Conservation (phyloP, 2,329 filamentous ascomycete genomes). For the Aaosphaeria pasadenensis region DNA sequence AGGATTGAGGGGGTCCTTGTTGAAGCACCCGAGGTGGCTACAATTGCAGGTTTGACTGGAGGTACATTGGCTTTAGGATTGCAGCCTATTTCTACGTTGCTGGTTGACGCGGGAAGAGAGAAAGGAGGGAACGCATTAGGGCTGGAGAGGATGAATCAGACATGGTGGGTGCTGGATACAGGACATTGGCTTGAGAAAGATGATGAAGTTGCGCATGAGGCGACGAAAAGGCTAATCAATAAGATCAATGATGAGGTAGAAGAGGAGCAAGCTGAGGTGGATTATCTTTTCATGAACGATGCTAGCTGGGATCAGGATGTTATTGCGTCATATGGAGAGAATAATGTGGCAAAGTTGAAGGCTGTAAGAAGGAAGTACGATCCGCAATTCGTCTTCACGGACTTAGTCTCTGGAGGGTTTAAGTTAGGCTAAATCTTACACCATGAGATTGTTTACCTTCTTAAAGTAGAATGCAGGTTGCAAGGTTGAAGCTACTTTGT, state of each 20-base stretch:
- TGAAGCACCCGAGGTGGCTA: neutral
- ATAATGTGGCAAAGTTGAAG: constrained; percentile 5
- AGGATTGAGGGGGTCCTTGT: neutral
- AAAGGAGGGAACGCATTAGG: constrained; percentile 3
- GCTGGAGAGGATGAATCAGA: neutral
- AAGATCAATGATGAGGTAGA: neutral
- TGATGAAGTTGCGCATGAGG: neutral
- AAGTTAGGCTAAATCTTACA: constrained; percentile 15
- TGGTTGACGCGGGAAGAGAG: neutral
- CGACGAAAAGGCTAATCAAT: neutral
- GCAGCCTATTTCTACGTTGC: constrained; percentile 2
- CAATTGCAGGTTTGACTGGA: neutral
- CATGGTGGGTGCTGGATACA: neutral
- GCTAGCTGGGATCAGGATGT: constrained; percentile 5
- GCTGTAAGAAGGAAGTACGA: constrained; percentile 7
- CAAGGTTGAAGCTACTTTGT: no score
- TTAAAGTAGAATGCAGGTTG: no score
- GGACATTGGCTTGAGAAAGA: neutral
- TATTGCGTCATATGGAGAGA: constrained; percentile 5
- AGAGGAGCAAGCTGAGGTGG: neutral
- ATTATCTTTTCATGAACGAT: constrained; percentile 6
- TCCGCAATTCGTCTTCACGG: constrained; percentile 10
- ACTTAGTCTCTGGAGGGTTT: neutral
- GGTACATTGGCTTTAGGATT: constrained; percentile 1
- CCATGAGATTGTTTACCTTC: no score